A percentile compares a stretch with the other conserved stretches of the same genome.
Evolutionary conservation across 768 basidiomycete genomes (phyloP).

Genomic region (Tylopilus sp.): DNA sequence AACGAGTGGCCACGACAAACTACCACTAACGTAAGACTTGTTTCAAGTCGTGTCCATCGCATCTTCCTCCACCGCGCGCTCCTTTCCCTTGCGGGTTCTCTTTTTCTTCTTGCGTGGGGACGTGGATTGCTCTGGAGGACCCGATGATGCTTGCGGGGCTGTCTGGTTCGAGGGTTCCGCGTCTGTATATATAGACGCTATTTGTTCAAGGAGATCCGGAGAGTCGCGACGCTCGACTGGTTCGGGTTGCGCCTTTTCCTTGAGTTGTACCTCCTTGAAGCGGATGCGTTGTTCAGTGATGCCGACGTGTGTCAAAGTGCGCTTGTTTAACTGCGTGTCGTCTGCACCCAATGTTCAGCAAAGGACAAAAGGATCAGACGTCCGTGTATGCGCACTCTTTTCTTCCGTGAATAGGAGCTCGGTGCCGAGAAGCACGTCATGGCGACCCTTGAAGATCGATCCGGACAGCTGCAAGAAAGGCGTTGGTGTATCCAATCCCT

Average conservation of each 20-base stretch:
- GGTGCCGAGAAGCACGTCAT: constrained; percentile 67
- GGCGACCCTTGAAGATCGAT: constrained; percentile 66
- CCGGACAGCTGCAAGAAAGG: constrained; percentile 78
- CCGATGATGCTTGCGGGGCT: background rate
- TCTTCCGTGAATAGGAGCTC: constrained; percentile 74
- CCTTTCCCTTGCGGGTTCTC: constrained; percentile 24
- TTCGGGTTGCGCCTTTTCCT: constrained; percentile 35
- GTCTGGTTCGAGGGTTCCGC: constrained; percentile 1
- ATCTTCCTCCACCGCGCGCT: constrained; percentile 21
- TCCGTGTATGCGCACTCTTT: constrained; percentile 45
- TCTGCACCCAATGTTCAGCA: constrained; percentile 30
- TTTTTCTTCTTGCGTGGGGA: constrained; percentile 16
- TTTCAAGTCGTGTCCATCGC: constrained; percentile 20
- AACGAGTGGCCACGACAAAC: constrained; percentile 14
- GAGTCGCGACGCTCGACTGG: constrained; percentile 3
- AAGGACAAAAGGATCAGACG: background rate
- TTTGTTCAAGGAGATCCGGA: constrained; percentile 17
- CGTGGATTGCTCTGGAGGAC: too few species aligned
- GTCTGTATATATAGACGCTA: constrained; percentile 19
- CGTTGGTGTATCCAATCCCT: constrained; percentile 77
- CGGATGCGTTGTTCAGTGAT: constrained; percentile 64
- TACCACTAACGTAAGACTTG: too few species aligned
- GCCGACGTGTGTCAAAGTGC: constrained; percentile 52
- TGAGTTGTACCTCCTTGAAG: constrained; percentile 70
- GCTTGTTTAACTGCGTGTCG: constrained; percentile 45